A percentile compares a stretch with the other conserved stretches of the same genome.
phyloP scores from a whole-genome alignment of 495 filamentous ascomycete species.

The Tuber borchii region DNA sequence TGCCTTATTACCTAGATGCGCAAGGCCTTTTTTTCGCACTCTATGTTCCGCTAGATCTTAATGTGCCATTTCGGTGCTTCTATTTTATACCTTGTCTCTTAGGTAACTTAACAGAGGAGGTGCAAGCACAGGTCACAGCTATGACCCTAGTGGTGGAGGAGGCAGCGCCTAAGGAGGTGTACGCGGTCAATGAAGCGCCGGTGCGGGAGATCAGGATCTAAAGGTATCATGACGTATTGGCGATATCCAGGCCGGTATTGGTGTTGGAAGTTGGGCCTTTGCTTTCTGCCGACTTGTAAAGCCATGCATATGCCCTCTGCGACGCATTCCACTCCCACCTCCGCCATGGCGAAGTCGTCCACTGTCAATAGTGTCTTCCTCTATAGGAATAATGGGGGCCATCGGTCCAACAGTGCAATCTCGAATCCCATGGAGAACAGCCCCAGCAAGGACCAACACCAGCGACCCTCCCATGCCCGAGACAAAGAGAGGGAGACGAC shows the following conservation, averaged over 20 bases:
- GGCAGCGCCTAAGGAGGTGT: constrained; percentile 10
- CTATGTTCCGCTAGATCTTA: background rate
- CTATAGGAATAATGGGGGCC: background rate
- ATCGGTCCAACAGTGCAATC: background rate
- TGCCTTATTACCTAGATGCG: background rate
- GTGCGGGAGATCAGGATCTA: background rate
- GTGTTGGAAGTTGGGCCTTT: constrained; percentile 7
- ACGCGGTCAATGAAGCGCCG: constrained; percentile 11
- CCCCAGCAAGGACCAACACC: constrained; percentile 8
- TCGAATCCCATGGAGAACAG: background rate
- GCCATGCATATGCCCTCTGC: constrained; percentile 19
- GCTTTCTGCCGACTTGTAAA: constrained; percentile 16
- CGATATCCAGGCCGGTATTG: constrained; percentile 12
- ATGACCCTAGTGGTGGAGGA: constrained; percentile 2
- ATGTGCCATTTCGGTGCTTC: background rate
- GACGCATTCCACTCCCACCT: no score
- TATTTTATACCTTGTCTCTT: background rate
- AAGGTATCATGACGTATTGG: background rate
- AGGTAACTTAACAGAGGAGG: constrained; percentile 11
- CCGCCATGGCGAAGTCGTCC: constrained; percentile 7
- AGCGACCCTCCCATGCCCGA: constrained; percentile 22
- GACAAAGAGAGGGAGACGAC: constrained; percentile 24
- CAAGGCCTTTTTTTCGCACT: background rate
- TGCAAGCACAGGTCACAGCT: background rate
- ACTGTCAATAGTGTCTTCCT: constrained; percentile 15